Evolutionary conservation across 169 alveolate genomes (phyloP).

Genomic region (Miamiensis avidus): DNA sequence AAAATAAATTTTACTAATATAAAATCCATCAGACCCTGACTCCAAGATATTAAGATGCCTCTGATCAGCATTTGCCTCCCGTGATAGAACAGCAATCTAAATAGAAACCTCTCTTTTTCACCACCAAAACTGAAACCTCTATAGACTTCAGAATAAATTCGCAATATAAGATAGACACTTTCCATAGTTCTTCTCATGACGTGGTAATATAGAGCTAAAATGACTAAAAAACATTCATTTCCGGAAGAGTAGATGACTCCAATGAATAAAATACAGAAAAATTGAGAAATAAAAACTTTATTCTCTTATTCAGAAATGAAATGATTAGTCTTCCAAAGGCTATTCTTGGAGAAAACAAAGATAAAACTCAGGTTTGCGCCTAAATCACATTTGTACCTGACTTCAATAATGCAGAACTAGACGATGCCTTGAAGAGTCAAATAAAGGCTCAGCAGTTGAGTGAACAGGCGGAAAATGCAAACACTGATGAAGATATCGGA

Average conservation of each 20-base stretch:
- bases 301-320: too few relatives aligned
- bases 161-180: too few relatives aligned
- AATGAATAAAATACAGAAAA: too few relatives aligned
- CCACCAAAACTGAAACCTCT: background rate
- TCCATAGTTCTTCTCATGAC: too few relatives aligned
- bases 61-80: too few relatives aligned
- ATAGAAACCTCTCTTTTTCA: background rate
- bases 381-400: conserved; percentile 28
- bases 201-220: too few relatives aligned
- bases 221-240: too few relatives aligned
- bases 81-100: background rate
- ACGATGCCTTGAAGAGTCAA: conserved; percentile 25
- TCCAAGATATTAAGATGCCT: too few relatives aligned
- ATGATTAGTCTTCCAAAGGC: conserved; percentile 2
- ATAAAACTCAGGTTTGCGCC: conserved; percentile 11
- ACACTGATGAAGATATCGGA: background rate
- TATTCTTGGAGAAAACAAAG: background rate
- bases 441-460: background rate
- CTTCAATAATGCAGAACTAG: conserved; percentile 17
- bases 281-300: too few relatives aligned
- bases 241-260: too few relatives aligned
- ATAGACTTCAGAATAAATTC: conserved; percentile 1
- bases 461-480: background rate
- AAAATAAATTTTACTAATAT: conserved; percentile 15
- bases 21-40: background rate